Percentiles rank a stretch among this genome's conserved stretches.
These are phyloP conservation scores for Axilococcus clingmanii DNA, from an alignment of 139 green algal species.

Conservation along the genomic window DNA sequence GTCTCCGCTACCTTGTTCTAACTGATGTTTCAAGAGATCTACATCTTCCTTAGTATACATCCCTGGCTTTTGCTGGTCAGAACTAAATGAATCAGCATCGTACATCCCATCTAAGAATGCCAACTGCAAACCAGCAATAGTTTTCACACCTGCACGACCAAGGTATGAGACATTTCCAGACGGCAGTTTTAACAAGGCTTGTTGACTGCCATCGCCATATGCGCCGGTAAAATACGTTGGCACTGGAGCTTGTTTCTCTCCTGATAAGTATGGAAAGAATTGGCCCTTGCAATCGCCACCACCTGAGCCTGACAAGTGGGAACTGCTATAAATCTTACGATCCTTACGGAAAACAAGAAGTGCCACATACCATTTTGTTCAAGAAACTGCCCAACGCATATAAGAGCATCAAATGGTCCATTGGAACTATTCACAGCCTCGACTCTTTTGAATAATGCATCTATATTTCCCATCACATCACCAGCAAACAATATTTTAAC, in stretches of 20 bases:
- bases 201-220: slow-evolving; percentile 28
- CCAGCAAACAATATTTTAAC: slow-evolving; percentile 49
- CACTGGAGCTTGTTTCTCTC: slow-evolving; percentile 35
- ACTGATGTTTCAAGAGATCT: slow-evolving; percentile 30
- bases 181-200: slow-evolving; percentile 8
- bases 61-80: slow-evolving; percentile 3
- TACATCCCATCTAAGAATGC: slow-evolving; percentile 75
- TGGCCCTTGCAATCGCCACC: slow-evolving; percentile 25
- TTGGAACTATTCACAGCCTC: slow-evolving; percentile 41
- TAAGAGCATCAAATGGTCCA: slow-evolving; percentile 50
- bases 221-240: slow-evolving; percentile 66
- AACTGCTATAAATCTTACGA: too few relatives aligned
- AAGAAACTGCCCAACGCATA: slow-evolving; percentile 56
- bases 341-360: too few relatives aligned
- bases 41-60: slow-evolving; percentile 54
- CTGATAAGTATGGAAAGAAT: slow-evolving; percentile 38
- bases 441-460: slow-evolving; percentile 45
- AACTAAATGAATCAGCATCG: slow-evolving; percentile 27
- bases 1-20: slow-evolving; percentile 49
- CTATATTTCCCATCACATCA: slow-evolving; percentile 29
- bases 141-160: slow-evolving; percentile 44
- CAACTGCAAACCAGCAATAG: slow-evolving; percentile 51
- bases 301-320: slow-evolving; percentile 18
- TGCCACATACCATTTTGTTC: slow-evolving; percentile 17
- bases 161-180: slow-evolving; percentile 51